Conservation (phyloP, 345 rosid genomes). For the Sisymbrium altissimum region DNA sequence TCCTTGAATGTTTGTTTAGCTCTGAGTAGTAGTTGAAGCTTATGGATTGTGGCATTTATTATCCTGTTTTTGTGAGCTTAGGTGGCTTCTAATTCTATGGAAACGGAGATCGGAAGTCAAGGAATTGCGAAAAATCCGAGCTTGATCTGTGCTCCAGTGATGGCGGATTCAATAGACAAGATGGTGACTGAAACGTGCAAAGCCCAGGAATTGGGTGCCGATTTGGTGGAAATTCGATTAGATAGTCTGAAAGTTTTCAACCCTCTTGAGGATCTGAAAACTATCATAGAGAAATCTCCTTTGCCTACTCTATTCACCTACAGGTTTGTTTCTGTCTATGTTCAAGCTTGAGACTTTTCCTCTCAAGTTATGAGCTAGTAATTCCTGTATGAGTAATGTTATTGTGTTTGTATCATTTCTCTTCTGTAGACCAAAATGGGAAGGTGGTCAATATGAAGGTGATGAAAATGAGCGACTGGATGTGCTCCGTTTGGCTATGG, state of each 20-base stretch:
- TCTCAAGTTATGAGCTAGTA: background rate
- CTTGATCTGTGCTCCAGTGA: constrained; percentile 72
- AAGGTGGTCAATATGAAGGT: constrained; percentile 89
- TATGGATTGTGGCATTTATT: background rate
- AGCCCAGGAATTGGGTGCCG: constrained; percentile 71
- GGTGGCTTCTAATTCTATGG: constrained; percentile 43
- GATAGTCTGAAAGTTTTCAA: constrained; percentile 53
- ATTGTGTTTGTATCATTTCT: background rate
- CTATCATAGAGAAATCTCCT: constrained; percentile 53
- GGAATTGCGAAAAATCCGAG: constrained; percentile 50
- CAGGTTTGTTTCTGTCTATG: constrained; percentile 44
- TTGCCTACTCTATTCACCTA: constrained; percentile 85
- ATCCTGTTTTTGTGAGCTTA: background rate
- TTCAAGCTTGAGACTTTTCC: constrained; percentile 2
- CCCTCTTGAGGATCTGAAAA: constrained; percentile 45
- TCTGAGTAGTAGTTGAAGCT: constrained; percentile 8
- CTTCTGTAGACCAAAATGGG: constrained; percentile 77
- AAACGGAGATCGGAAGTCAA: constrained; percentile 31
- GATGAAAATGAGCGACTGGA: constrained; percentile 66
- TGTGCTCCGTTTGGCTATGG: constrained; percentile 77
- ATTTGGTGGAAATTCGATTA: constrained; percentile 82
- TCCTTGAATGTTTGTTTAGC: background rate
- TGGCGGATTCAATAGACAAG: constrained; percentile 60
- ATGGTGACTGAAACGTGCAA: constrained; percentile 47
- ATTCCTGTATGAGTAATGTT: constrained; percentile 2